Conservation (phyloP, 2,329 filamentous ascomycete genomes). For the Sclerotinia borealis region DNA sequence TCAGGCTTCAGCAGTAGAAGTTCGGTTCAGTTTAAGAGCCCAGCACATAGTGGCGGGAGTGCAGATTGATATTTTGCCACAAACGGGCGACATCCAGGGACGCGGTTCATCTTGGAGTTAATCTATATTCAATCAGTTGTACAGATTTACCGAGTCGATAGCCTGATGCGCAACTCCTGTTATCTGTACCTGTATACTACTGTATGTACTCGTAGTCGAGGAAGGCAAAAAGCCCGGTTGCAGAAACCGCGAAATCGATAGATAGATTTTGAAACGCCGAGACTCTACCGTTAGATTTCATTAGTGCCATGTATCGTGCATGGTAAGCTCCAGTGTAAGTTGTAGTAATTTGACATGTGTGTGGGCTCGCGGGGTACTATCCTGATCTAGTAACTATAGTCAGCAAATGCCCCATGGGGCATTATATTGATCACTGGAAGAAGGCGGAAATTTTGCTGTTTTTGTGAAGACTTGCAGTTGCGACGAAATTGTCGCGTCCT, state of each 20-base stretch:
- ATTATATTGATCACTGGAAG: background rate
- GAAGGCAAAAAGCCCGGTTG: background rate
- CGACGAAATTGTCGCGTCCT: background rate
- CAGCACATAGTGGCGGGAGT: background rate
- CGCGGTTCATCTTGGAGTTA: background rate
- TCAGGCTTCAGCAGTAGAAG: background rate
- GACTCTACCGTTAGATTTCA: background rate
- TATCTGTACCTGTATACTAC: too few species aligned
- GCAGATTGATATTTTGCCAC: background rate
- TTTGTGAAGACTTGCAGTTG: background rate
- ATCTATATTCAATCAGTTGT: background rate
- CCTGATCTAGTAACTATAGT: background rate
- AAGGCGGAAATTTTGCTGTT: background rate
- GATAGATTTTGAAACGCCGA: background rate
- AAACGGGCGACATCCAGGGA: background rate
- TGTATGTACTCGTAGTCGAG: background rate
- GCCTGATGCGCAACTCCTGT: background rate
- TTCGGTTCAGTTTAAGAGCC: background rate
- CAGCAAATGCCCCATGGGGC: background rate
- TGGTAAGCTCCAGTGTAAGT: background rate
- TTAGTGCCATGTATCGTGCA: slow-evolving; percentile 1
- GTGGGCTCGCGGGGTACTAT: background rate
- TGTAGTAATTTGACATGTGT: background rate
- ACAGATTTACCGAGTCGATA: background rate
- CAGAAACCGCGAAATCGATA: background rate